Evolutionary conservation across 495 filamentous ascomycete species (phyloP).

Genomic region (Podospora sp.): DNA sequence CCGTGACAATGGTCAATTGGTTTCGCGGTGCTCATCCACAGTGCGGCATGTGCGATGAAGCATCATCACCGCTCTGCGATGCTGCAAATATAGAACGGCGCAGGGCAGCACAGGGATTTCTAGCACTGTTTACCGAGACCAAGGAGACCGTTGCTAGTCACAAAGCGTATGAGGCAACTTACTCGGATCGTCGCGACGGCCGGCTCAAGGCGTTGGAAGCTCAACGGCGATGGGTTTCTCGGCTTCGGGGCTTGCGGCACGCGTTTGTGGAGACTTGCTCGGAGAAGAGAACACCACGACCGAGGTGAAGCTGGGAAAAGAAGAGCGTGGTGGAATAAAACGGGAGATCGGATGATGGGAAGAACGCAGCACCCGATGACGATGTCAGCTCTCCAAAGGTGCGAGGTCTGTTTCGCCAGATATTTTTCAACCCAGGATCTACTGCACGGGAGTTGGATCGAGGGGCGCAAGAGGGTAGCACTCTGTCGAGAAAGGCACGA

Average conservation of each 20-base stretch:
- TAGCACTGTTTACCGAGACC: neutral
- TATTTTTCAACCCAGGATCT: neutral
- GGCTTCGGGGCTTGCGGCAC: neutral
- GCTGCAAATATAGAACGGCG: neutral
- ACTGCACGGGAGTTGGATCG: neutral
- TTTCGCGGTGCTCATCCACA: neutral
- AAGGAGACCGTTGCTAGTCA: neutral
- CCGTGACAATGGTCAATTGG: neutral
- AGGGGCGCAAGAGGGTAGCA: slow-evolving; percentile 7
- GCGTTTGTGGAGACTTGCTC: slow-evolving; percentile 11
- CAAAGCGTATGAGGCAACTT: neutral
- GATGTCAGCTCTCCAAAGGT: neutral
- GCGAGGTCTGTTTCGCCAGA: neutral
- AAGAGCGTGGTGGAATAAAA: neutral
- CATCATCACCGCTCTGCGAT: neutral
- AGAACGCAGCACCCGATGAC: slow-evolving; percentile 1
- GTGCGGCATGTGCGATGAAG: neutral
- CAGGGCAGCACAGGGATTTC: neutral
- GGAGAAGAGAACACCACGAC: slow-evolving; percentile 4
- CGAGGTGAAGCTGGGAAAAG: neutral
- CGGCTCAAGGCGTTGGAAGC: slow-evolving; percentile 1
- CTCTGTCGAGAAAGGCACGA: neutral
- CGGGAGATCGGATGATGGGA: neutral
- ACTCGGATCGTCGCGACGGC: neutral
- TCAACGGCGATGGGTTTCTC: neutral